A percentile compares a stretch with the other conserved stretches of the same genome.
phyloP scores from a whole-genome alignment of 805 yeast species.

The Kockiozyma suomiensis region DNA sequence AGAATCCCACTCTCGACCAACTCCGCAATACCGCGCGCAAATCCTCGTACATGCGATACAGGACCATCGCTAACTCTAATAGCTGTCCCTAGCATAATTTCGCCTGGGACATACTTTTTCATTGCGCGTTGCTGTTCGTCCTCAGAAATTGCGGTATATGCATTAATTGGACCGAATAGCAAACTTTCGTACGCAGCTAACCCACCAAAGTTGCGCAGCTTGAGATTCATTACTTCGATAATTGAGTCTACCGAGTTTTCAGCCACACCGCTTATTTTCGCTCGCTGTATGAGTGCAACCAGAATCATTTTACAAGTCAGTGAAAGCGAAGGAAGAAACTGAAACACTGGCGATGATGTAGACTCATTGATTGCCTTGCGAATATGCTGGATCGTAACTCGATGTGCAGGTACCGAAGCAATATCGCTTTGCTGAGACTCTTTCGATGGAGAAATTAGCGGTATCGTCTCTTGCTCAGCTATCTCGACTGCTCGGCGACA shows the following conservation, averaged over 20 bases:
- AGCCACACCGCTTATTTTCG: conserved; percentile 66
- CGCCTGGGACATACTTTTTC: conserved; percentile 33
- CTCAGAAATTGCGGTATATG: conserved; percentile 44
- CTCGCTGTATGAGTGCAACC: conserved; percentile 65
- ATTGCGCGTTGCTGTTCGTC: conserved; percentile 42
- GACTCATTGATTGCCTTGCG: conserved; percentile 79
- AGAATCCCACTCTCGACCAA: conserved; percentile 79
- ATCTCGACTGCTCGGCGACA: conserved; percentile 88
- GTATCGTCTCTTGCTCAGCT: conserved; percentile 63
- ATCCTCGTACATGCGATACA: conserved; percentile 58
- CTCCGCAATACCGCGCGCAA: conserved; percentile 64
- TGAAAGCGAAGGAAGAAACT: conserved; percentile 61
- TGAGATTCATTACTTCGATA: conserved; percentile 49
- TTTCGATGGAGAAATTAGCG: conserved; percentile 19
- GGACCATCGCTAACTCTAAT: conserved; percentile 44
- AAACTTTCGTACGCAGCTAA: conserved; percentile 14
- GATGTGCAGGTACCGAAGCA: conserved; percentile 40
- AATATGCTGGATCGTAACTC: conserved; percentile 73
- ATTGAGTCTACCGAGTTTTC: conserved; percentile 77
- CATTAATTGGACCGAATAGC: conserved; percentile 19
- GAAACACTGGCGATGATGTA: conserved; percentile 69
- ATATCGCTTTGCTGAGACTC: neutral
- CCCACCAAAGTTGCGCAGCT: conserved; percentile 24
- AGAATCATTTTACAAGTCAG: conserved; percentile 71
- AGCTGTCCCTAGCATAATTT: conserved; percentile 16